Evolutionary conservation across 106 monocot genomes (phyloP), one percentile per base, ranked within the genome.

Genomic region (Gastrodia elata): DNA sequence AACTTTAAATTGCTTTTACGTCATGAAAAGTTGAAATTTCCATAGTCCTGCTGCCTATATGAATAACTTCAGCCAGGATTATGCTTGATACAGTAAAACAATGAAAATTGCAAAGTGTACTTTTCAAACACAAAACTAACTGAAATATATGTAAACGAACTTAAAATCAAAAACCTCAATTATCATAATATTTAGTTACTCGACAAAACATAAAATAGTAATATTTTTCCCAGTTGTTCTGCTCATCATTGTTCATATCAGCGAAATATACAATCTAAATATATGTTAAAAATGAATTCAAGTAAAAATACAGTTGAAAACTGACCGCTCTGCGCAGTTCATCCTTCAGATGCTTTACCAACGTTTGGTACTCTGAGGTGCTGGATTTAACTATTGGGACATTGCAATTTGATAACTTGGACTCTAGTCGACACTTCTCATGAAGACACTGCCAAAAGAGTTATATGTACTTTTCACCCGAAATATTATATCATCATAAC

Each of bases 311-410:
- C 27, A 11, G 59, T 32, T 61, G 30, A 37, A n/a, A 37, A 67
- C 67, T 67, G n/a, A 67, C 67, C 3, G 34, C 34, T 11, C 38
- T 67, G 18, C 37, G 37, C 9, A 67, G 67, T 38, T 67, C 67
- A 36, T 67, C 67, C 67, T 37, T 67, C 38, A 67, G 67, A 67
- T 67, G 37, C 36, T 67, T 67, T 22, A 67, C 67, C 67, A 67
- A 67, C 6, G 67, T 67, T 33, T 14, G 18, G 37, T 28, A 4
- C 38, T 67, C 67, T n/a, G 67, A 37, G 16, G 67, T 18, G 27
- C 20, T 20, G 18, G 67, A 14, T 67, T 20, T 67, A 6, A 67
- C 36, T 37, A 38, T 20, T 67, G 34, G 67, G 16, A 22, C 35
- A 67, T 67, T 37, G n/a, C 5, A 67, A 67, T 37, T 67, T 67